Evolutionary conservation across 768 basidiomycete species (phyloP), one percentile per base, ranked within the genome.

Genomic region (Rhizopogon rudus): DNA sequence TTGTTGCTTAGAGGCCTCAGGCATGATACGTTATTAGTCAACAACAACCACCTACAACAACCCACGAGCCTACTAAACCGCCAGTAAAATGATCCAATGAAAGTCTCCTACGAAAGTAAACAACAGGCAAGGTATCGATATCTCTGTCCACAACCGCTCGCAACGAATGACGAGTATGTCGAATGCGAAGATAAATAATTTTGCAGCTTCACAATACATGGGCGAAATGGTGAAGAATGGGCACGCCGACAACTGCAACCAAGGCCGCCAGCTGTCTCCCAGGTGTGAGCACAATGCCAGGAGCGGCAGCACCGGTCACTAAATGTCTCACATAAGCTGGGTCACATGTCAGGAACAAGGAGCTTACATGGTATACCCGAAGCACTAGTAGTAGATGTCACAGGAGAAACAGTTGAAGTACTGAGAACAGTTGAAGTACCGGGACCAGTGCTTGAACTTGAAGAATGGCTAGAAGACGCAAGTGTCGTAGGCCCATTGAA

Each of bases 281-380:
- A 6, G 51, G 52, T 6, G 22, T 31, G 12, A 45, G 10, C 8
- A 58, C 52, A 1, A 57, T 51, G 42, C 42, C 25, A 28, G 44
- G 64, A 2, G 64, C 25, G 6, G 64, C 52, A 25, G 57, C 57
- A 14, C 37, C 46, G 6, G 6, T 3, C 25, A 6, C 39, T 35
- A 12, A 49, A 12, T 58, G 25, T 4, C 5, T 44, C 16, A 22
- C 17, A 5, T 33, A 14, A 42, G 22, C 22, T 22, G 58, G 16
- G 12, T 12, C 17, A 43, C 6, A 6, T 1, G 14, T 16, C 8
- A 25, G 17, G 25, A 5, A 35, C 10, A 17, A 17, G 22, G 7
- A 9, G 25, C 59, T 4, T 52, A 56, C 64, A 43, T 40, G 50
- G 51, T 4, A 41, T 6, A 4, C 42, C 16, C 2, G 12, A 29